Conservation (phyloP, 441 rosid genomes). For the Corymbia calophylla region DNA sequence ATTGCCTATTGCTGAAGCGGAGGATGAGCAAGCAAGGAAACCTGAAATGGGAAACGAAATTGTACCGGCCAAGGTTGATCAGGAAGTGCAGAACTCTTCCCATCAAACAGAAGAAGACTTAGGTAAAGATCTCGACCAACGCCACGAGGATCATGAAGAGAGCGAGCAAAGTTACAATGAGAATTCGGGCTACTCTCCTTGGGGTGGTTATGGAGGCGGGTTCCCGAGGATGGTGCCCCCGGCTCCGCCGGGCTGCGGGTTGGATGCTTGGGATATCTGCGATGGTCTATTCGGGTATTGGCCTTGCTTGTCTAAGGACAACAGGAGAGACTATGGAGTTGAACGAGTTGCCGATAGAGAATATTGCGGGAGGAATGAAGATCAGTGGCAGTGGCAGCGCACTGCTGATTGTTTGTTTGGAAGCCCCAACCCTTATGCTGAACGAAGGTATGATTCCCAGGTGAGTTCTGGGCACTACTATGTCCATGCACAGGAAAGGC, state of each 20-base stretch:
- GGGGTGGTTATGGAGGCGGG: constrained; percentile 6
- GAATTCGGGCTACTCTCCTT: background rate
- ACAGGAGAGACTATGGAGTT: constrained; percentile 17
- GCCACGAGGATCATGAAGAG: background rate
- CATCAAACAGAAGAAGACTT: background rate
- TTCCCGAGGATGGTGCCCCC: constrained; percentile 17
- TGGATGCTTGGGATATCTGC: constrained; percentile 74
- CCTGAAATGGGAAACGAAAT: background rate
- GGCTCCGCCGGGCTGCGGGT: constrained; percentile 61
- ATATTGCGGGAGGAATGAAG: constrained; percentile 8
- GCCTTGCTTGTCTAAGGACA: constrained; percentile 42
- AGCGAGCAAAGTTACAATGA: background rate
- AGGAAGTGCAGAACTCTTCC: constrained; percentile 1
- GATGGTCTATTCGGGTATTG: constrained; percentile 69
- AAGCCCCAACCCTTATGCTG: constrained; percentile 42
- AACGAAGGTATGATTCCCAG: constrained; percentile 5
- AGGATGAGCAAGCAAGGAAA: constrained; percentile 4
- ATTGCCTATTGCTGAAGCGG: constrained; percentile 16
- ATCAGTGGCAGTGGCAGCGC: constrained; percentile 47
- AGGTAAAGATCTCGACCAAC: background rate
- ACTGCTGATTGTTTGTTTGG: constrained; percentile 73
- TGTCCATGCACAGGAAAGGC: constrained; percentile 10
- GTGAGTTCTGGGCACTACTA: constrained; percentile 2
- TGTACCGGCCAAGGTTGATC: background rate
- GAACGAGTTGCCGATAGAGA: constrained; percentile 15